Evolutionary conservation across 202 grass and related monocot species (phyloP), one percentile per base, ranked within the genome.

Genomic region (Setaria viridis): DNA sequence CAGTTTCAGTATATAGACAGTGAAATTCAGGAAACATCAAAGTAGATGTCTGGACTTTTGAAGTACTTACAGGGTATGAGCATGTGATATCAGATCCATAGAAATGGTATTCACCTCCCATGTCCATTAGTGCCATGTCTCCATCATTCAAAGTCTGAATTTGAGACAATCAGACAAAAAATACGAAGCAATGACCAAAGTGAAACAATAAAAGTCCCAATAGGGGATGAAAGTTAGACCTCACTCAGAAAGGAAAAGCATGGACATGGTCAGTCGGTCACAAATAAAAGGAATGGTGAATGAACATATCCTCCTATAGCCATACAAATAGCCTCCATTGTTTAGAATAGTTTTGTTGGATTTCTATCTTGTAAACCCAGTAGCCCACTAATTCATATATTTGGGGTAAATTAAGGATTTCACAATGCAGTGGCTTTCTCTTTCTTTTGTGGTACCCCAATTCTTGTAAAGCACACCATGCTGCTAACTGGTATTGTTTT

Each of bases 11-110:
- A 41, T 41, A 41, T 41, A 41, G 39, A 41, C 39, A 41, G 4
- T 41, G 39, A 41, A 41, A 41, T 41, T 41, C 42, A 30, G 71
- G 72, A 35, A 13, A 70, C 8, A 64, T 14, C 39, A 20, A 74
- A 41, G 8, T 70, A 80, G 47, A 84, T 48, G 15, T 56, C 29
- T 68, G 46, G 39, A 82, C 32, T 62, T 87, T 64, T 39, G 5
- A 74, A 88, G 53, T 76, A 88, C 96, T 94, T 82, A 99, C 96
- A 67, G 96, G 96, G 81, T 94, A 99, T 84, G 96, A 99, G 80
- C 96, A 99, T 79, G 96, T 99, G 78, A 99, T 99, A 88, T 99
- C 96, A 79, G 96, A 99, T 84, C 91, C 96, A 85, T 99, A 99
- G 67, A 86, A 99, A 79, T 87, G 63, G 68, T 95, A 99, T 80